Evolutionary conservation across 305 asterid genomes (phyloP).

Genomic region (Nicotiana rustica): DNA sequence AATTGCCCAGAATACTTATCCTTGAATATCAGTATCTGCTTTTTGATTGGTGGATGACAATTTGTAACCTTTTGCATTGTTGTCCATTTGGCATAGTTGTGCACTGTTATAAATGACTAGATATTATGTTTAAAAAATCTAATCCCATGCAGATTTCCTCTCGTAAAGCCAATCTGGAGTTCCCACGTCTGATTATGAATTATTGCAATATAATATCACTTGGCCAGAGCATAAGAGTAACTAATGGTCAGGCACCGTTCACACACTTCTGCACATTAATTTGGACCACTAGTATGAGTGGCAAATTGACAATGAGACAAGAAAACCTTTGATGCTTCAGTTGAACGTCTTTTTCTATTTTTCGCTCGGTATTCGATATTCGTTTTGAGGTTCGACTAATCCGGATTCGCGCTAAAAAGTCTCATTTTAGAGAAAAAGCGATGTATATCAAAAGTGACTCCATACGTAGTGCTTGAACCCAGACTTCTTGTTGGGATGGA

Average conservation of each 20-base stretch:
- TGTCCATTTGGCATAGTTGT: slow-evolving; percentile 18
- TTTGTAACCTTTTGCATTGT: not conserved
- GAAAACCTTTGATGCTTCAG: not conserved
- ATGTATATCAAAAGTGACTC: too few relatives aligned
- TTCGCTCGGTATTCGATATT: too few relatives aligned
- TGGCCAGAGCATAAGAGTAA: not conserved
- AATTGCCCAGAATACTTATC: slow-evolving; percentile 2
- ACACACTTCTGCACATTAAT: not conserved
- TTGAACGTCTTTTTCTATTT: not conserved
- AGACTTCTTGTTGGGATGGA: not conserved
- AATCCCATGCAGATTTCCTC: not conserved
- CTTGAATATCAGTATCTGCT: not conserved
- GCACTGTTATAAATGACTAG: not conserved
- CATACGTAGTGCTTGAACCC: not conserved
- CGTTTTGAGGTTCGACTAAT: too few relatives aligned
- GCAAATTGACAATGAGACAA: slow-evolving; percentile 24
- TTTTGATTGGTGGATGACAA: slow-evolving; percentile 27
- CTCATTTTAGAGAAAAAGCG: too few relatives aligned
- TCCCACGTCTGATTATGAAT: slow-evolving; percentile 13
- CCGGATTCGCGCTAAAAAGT: too few relatives aligned
- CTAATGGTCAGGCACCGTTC: slow-evolving; percentile 9
- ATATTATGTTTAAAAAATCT: slow-evolving; percentile 7
- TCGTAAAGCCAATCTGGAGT: not conserved
- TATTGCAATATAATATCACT: slow-evolving; percentile 17
- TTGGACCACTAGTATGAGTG: slow-evolving; percentile 28